A percentile compares a stretch with the other conserved stretches of the same genome.
Conservation (phyloP, 495 filamentous ascomycete genomes). For the Hyaloscypha hepaticicola region DNA sequence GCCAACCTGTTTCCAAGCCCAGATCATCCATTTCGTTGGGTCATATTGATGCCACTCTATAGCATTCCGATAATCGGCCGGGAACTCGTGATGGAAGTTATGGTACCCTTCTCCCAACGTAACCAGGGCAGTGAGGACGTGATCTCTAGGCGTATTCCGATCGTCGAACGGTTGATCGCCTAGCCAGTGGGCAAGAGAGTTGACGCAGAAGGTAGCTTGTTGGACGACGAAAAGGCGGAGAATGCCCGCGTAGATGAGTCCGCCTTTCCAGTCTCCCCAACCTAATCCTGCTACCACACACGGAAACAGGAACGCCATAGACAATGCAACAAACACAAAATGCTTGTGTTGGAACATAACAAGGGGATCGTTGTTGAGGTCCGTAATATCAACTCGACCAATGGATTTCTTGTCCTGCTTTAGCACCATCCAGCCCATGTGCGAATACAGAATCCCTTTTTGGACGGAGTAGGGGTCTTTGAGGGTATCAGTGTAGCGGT, state of each 20-base stretch:
- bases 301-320: constrained; percentile 29
- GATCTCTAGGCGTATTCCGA: constrained; percentile 31
- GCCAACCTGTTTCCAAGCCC: constrained; percentile 30
- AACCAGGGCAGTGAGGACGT: constrained; percentile 32
- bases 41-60: constrained; percentile 36
- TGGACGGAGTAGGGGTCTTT: constrained; percentile 31
- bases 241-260: constrained; percentile 33
- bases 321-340: constrained; percentile 26
- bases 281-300: constrained; percentile 27
- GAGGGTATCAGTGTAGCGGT: constrained; percentile 31
- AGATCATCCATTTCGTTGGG: constrained; percentile 35
- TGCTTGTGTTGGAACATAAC: constrained; percentile 34
- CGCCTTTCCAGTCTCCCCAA: constrained; percentile 37
- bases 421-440: constrained; percentile 32
- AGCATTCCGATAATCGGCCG: constrained; percentile 37
- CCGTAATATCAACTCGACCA: constrained; percentile 30
- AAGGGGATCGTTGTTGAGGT: constrained; percentile 34
- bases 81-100: constrained; percentile 39
- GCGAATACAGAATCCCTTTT: constrained; percentile 27
- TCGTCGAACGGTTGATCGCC: constrained; percentile 37
- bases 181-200: constrained; percentile 37
- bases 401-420: constrained; percentile 12
- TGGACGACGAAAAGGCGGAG: constrained; percentile 30
- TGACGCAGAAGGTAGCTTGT: constrained; percentile 38
- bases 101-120: constrained; percentile 36